Evolutionary conservation across 1,284 basidiomycete species (phyloP).

Genomic region (Ceratobasidium sp.): DNA sequence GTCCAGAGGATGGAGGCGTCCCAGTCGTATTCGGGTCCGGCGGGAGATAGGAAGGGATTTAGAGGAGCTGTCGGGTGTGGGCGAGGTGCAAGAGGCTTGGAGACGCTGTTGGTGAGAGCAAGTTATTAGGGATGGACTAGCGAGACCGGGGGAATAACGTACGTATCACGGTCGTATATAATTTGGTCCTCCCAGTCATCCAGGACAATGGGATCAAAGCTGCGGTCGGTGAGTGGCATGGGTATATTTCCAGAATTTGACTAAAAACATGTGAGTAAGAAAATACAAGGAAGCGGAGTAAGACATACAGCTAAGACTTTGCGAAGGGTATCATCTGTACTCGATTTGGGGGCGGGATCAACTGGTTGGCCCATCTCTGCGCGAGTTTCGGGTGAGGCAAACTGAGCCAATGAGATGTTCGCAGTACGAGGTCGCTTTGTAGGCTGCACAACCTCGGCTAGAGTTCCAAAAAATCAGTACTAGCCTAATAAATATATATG

Average conservation of each 20-base stretch:
- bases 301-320: constrained; percentile 72
- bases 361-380: constrained; percentile 81
- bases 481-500: constrained; percentile 7
- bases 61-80: constrained; percentile 58
- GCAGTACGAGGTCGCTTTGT: constrained; percentile 40
- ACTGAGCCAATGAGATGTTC: constrained; percentile 36
- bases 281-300: constrained; percentile 1
- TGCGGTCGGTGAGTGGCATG: constrained; percentile 67
- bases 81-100: constrained; percentile 54
- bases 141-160: not conserved
- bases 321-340: constrained; percentile 77
- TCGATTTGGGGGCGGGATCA: constrained; percentile 78
- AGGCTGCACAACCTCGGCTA: constrained; percentile 47
- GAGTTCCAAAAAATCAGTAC: not conserved
- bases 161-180: constrained; percentile 68
- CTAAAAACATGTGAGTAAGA: constrained; percentile 5
- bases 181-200: constrained; percentile 92
- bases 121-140: not conserved
- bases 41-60: constrained; percentile 58
- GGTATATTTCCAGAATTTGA: constrained; percentile 67
- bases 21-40: constrained; percentile 64
- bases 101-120: constrained; percentile 50
- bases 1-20: constrained; percentile 60
- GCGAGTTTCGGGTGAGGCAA: constrained; percentile 65
- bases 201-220: constrained; percentile 75